These are phyloP conservation scores for Cudoniella acicularis DNA, from an alignment of 495 filamentous ascomycete species.

Conservation along the genomic window DNA sequence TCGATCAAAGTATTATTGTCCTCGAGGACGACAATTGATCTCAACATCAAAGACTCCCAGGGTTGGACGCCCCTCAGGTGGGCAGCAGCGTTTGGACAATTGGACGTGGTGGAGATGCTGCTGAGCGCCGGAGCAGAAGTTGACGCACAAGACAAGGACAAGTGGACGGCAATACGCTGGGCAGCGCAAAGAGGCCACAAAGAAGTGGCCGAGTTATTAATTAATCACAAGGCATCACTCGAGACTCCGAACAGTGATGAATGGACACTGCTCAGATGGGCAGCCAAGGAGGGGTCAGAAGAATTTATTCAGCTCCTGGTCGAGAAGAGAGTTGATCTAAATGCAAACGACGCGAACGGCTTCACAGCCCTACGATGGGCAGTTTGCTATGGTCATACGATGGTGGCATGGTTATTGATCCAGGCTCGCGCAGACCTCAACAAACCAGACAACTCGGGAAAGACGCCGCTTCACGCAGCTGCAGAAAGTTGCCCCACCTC, in stretches of 20 bases:
- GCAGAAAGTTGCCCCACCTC: neutral
- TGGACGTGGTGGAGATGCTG: neutral
- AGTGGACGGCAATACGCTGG: neutral
- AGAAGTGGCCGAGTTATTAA: neutral
- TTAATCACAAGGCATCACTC: neutral
- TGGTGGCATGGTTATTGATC: neutral
- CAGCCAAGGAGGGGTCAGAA: slow-evolving; percentile 14
- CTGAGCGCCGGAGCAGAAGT: neutral
- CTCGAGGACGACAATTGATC: neutral
- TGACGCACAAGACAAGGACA: neutral
- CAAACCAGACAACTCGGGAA: neutral
- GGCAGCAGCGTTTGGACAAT: neutral
- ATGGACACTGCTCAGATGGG: neutral
- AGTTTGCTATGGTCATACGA: neutral
- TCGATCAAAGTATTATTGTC: slow-evolving; percentile 18
- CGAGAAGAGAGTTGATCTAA: neutral
- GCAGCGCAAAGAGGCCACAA: neutral
- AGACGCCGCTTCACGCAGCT: neutral
- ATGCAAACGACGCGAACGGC: neutral
- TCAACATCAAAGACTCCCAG: neutral
- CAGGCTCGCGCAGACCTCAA: neutral
- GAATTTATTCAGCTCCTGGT: slow-evolving; percentile 9
- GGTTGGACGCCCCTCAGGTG: neutral
- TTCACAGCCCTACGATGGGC: neutral
- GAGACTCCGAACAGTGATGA: neutral